A percentile compares a stretch with the other conserved stretches of the same genome.
Evolutionary conservation across 306 rosid species (phyloP).

Genomic region (Quercus robur): DNA sequence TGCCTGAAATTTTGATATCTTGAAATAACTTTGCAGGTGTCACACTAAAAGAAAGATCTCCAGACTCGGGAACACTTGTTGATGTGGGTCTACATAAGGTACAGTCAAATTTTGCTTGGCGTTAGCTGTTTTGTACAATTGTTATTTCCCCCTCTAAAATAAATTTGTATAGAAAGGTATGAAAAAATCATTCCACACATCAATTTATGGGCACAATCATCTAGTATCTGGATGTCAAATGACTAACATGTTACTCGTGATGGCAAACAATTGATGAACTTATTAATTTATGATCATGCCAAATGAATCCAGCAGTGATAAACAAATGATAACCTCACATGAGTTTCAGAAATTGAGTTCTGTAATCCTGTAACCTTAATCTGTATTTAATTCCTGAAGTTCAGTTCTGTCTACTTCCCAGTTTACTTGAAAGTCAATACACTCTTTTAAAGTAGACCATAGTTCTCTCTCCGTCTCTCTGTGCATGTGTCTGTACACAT

Average conservation of each 20-base stretch:
- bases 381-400: not conserved
- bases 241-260: not conserved
- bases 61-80: constrained; percentile 55
- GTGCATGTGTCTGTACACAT: not conserved
- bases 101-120: constrained; percentile 18
- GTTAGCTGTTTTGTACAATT: not conserved
- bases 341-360: not conserved
- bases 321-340: not conserved
- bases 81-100: constrained; percentile 96
- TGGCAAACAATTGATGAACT: not conserved
- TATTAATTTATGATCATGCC: not conserved
- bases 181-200: not conserved
- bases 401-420: not conserved
- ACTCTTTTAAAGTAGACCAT: not conserved
- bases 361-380: not conserved
- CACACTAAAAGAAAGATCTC: constrained; percentile 58
- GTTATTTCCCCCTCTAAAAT: not conserved
- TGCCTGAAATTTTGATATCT: constrained; percentile 23
- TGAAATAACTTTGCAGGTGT: constrained; percentile 56
- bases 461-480: not conserved
- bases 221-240: not conserved
- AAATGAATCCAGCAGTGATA: not conserved
- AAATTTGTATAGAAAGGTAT: not conserved
- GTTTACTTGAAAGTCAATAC: not conserved
- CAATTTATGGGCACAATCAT: not conserved